Percentiles rank a stretch among this genome's conserved stretches.
These are phyloP conservation scores for Diplodia scrobiculata DNA, from an alignment of 2,329 filamentous ascomycete genomes.

Conservation along the genomic window DNA sequence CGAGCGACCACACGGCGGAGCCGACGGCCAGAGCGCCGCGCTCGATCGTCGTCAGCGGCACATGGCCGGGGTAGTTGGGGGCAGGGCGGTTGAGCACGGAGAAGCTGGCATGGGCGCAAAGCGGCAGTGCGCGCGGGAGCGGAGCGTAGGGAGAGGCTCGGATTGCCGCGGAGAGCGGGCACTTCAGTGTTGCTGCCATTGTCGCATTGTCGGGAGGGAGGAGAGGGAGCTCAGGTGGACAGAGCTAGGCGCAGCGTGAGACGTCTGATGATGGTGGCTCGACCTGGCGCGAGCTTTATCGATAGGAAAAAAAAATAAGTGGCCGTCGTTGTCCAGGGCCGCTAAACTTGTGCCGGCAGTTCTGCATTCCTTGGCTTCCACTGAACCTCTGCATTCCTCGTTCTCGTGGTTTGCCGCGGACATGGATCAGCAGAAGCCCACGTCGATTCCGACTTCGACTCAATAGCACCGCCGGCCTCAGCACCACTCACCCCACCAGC, in stretches of 20 bases:
- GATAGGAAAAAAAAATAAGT: slow-evolving; percentile 14
- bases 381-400: slow-evolving; percentile 1
- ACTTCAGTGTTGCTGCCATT: slow-evolving; percentile 24
- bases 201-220: slow-evolving; percentile 17
- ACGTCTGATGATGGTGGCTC: slow-evolving; percentile 21
- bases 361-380: slow-evolving; percentile 15
- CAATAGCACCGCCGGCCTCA: slow-evolving; percentile 16
- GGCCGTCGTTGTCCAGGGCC: neutral
- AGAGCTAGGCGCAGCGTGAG: neutral
- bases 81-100: slow-evolving; percentile 81
- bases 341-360: neutral
- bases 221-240: neutral
- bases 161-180: slow-evolving; percentile 10
- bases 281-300: slow-evolving; percentile 20
- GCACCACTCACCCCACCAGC: neutral
- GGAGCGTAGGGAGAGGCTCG: slow-evolving; percentile 3
- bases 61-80: slow-evolving; percentile 88
- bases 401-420: neutral
- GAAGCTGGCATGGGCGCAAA: slow-evolving; percentile 52
- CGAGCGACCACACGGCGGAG: slow-evolving; percentile 61
- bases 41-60: slow-evolving; percentile 80
- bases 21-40: slow-evolving; percentile 68
- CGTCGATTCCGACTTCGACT: neutral
- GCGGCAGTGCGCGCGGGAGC: slow-evolving; percentile 9
- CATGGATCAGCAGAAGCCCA: neutral